Conservation (phyloP, 176 grass and related monocot genomes). For the Avena eriantha region DNA sequence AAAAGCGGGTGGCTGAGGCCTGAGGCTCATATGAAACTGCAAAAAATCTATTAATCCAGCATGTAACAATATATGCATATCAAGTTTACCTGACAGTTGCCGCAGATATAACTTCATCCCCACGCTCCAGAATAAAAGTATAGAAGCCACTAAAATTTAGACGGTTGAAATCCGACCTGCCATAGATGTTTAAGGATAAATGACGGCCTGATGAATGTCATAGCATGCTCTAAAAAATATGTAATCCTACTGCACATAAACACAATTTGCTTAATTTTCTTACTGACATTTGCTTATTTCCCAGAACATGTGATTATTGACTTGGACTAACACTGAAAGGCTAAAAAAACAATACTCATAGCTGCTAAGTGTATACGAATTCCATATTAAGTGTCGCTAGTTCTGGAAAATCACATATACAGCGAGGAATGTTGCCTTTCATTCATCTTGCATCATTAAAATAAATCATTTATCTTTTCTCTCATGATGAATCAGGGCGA, state of each 20-base stretch:
- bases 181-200: conserved; percentile 41
- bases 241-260: conserved; percentile 27
- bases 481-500: conserved; percentile 23
- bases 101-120: conserved; percentile 91
- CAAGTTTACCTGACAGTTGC: conserved; percentile 81
- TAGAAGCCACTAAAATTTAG: conserved; percentile 92
- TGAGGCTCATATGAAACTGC: background rate
- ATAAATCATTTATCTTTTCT: conserved; percentile 14
- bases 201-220: conserved; percentile 1
- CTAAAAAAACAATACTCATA: conserved; percentile 14
- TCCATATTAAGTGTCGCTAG: conserved; percentile 16
- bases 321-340: conserved; percentile 6
- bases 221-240: conserved; percentile 1
- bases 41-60: conserved; percentile 6
- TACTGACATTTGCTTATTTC: conserved; percentile 2
- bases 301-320: conserved; percentile 14
- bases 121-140: conserved; percentile 83
- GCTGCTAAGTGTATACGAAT: conserved; percentile 1
- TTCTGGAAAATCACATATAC: conserved; percentile 22
- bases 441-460: conserved; percentile 20
- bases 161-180: conserved; percentile 90
- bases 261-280: conserved; percentile 18
- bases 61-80: conserved; percentile 4
- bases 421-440: conserved; percentile 27
- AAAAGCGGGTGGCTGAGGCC: background rate